A percentile compares a stretch with the other conserved stretches of the same genome.
Evolutionary conservation across 2,329 filamentous ascomycete genomes (phyloP).

Genomic region (Ascochyta viciae-villosae): DNA sequence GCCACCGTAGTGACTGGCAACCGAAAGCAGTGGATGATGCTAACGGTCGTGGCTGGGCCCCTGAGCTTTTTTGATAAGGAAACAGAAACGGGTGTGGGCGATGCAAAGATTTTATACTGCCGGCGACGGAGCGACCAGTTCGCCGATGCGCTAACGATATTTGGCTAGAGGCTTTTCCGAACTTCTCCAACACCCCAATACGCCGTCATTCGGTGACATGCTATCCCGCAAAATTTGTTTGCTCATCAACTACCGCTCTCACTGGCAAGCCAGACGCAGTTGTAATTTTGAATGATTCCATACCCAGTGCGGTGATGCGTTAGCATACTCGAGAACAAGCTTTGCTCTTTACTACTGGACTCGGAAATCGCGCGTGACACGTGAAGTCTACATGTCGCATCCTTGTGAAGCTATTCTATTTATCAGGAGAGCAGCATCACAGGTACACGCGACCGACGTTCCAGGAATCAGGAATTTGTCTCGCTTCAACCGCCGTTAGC

Average conservation of each 20-base stretch:
- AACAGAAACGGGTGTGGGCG: constrained; percentile 49
- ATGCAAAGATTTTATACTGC: constrained; percentile 13
- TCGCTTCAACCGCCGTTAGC: constrained; percentile 7
- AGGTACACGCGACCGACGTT: neutral
- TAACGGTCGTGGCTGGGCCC: constrained; percentile 73
- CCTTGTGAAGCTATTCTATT: too few species aligned
- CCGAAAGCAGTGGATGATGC: constrained; percentile 65
- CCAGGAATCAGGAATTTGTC: constrained; percentile 10
- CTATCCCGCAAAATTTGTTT: neutral
- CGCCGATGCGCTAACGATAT: constrained; percentile 13
- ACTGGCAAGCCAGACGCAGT: neutral
- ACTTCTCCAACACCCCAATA: neutral
- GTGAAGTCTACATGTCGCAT: too few species aligned
- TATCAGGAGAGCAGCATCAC: neutral
- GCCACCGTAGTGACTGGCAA: constrained; percentile 70
- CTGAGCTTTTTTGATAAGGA: constrained; percentile 64
- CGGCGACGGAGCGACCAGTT: constrained; percentile 10
- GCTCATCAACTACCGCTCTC: neutral
- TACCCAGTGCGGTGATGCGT: neutral
- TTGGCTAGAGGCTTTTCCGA: neutral
- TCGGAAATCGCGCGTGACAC: too few species aligned
- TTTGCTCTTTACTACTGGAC: too few species aligned
- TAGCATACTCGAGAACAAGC: neutral
- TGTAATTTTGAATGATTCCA: too few species aligned
- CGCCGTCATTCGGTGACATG: neutral